Percentiles rank a stretch among this genome's conserved stretches.
phyloP scores from a whole-genome alignment of 1,284 basidiomycete species.

The Ustilago esculenta region DNA sequence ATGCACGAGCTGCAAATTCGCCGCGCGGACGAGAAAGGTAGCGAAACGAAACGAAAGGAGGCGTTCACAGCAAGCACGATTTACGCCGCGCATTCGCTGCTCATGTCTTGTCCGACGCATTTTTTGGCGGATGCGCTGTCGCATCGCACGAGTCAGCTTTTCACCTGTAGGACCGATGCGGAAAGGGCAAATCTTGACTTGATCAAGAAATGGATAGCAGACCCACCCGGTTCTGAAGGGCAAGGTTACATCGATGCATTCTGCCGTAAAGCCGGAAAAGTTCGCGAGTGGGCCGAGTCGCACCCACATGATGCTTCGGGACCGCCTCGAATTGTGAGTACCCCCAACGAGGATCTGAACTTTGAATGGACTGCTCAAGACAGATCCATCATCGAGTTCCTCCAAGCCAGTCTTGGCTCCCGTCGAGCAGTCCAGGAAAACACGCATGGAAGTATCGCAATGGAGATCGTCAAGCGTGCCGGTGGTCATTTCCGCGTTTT shows the following conservation, averaged over 20 bases:
- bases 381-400: constrained; percentile 74
- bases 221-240: constrained; percentile 21
- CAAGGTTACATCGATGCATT: constrained; percentile 41
- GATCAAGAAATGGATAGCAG: constrained; percentile 73
- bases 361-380: constrained; percentile 74
- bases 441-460: constrained; percentile 73
- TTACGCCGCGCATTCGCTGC: constrained; percentile 78
- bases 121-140: constrained; percentile 75
- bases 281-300: constrained; percentile 22
- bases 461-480: constrained; percentile 75
- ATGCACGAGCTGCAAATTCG: constrained; percentile 9
- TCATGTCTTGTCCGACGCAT: constrained; percentile 75
- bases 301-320: constrained; percentile 72
- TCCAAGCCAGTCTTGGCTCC: constrained; percentile 75
- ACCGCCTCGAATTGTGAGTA: constrained; percentile 71
- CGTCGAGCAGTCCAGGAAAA: constrained; percentile 75
- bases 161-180: constrained; percentile 76
- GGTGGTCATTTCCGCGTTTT: constrained; percentile 51
- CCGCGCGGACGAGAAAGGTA: not conserved
- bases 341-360: constrained; percentile 5
- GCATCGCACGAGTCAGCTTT: constrained; percentile 74
- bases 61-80: constrained; percentile 56
- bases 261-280: constrained; percentile 66
- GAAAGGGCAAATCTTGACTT: constrained; percentile 73
- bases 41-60: not conserved